Percentiles rank a stretch among this genome's conserved stretches.
Evolutionary conservation across 1,284 basidiomycete genomes (phyloP).

Genomic region (Malassezia japonica): DNA sequence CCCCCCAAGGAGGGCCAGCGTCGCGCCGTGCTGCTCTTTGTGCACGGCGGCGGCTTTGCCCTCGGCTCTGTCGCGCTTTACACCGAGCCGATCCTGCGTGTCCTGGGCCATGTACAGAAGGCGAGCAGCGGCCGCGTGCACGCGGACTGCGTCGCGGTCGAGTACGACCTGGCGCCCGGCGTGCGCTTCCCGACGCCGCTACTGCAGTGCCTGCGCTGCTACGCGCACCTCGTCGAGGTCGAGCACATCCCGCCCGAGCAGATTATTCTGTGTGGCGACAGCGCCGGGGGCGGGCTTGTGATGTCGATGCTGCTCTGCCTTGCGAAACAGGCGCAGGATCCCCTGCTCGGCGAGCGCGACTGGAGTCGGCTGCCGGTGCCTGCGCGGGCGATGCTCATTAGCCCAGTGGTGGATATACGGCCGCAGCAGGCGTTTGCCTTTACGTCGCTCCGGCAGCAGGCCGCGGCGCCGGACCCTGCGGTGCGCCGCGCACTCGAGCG

Average conservation of each 20-base stretch:
- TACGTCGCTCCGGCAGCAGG: slow-evolving; percentile 18
- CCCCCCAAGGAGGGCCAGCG: slow-evolving; percentile 18
- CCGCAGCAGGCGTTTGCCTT: slow-evolving; percentile 29
- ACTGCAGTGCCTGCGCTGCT: slow-evolving; percentile 43
- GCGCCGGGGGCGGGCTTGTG: slow-evolving; percentile 40
- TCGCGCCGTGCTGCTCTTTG: slow-evolving; percentile 18
- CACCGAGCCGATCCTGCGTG: slow-evolving; percentile 41
- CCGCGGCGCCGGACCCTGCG: neutral
- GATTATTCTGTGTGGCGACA: slow-evolving; percentile 44
- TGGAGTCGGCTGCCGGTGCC: slow-evolving; percentile 41
- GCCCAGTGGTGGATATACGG: slow-evolving; percentile 43
- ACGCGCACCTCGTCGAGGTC: slow-evolving; percentile 43
- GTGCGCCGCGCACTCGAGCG: neutral
- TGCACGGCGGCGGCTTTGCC: slow-evolving; percentile 47
- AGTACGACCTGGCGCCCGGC: slow-evolving; percentile 39
- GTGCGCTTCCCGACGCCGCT: slow-evolving; percentile 38
- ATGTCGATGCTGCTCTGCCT: slow-evolving; percentile 41
- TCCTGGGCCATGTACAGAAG: slow-evolving; percentile 33
- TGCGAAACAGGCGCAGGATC: slow-evolving; percentile 21
- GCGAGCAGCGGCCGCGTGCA: slow-evolving; percentile 14
- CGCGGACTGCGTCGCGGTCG: slow-evolving; percentile 38
- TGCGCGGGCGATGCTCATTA: slow-evolving; percentile 40
- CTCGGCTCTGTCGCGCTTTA: slow-evolving; percentile 46
- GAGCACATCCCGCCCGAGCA: slow-evolving; percentile 30
- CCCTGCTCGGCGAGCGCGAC: slow-evolving; percentile 25